phyloP scores from a whole-genome alignment of 805 yeast genomes.

The Ogataea zsoltii region DNA sequence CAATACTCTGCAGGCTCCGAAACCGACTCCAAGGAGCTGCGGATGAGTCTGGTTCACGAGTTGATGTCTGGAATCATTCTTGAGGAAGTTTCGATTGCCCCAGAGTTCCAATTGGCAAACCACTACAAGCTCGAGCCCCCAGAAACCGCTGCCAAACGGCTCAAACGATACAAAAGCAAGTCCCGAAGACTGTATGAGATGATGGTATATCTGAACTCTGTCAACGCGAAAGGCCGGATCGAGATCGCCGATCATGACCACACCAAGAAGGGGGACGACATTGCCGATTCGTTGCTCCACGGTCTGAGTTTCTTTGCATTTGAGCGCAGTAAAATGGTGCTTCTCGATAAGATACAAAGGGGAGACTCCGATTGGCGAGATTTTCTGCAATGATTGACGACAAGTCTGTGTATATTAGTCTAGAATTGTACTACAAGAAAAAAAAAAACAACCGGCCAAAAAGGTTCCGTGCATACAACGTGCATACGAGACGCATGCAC shows the following conservation, averaged over 20 bases:
- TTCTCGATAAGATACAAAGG: slow-evolving; percentile 10
- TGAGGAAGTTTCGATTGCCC: not conserved
- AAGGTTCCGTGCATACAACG: too few species aligned
- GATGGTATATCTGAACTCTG: slow-evolving; percentile 25
- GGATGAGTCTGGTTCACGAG: slow-evolving; percentile 29
- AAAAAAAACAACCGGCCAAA: too few species aligned
- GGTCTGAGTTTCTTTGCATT: slow-evolving; percentile 52
- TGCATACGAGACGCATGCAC: too few species aligned
- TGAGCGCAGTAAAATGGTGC: slow-evolving; percentile 33
- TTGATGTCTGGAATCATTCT: slow-evolving; percentile 24
- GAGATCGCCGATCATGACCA: slow-evolving; percentile 18
- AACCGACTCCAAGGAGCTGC: slow-evolving; percentile 23
- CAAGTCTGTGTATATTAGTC: too few species aligned
- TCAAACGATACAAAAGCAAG: slow-evolving; percentile 7
- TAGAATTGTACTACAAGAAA: too few species aligned
- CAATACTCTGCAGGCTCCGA: slow-evolving; percentile 2
- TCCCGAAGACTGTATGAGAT: slow-evolving; percentile 31
- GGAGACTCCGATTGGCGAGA: not conserved
- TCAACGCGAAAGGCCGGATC: slow-evolving; percentile 11
- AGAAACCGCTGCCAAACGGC: not conserved
- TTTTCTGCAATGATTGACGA: not conserved
- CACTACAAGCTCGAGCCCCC: slow-evolving; percentile 2
- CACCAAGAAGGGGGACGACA: slow-evolving; percentile 56
- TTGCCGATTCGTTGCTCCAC: slow-evolving; percentile 66
- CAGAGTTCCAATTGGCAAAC: not conserved